phyloP scores from a whole-genome alignment of 2,329 filamentous ascomycete genomes.

The Colletotrichum karsti region DNA sequence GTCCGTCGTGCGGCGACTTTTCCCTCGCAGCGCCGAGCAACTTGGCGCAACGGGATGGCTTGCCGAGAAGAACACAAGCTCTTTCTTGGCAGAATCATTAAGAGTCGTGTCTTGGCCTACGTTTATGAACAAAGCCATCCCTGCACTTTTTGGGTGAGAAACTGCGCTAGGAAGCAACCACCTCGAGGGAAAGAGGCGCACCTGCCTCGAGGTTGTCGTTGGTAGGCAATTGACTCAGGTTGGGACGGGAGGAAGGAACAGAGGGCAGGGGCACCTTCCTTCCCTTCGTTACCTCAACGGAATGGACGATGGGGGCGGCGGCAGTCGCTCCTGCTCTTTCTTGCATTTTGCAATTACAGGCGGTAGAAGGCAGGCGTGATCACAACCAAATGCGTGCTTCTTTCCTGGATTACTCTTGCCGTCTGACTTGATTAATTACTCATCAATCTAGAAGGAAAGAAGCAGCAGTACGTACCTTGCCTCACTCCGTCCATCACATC shows the following conservation, averaged over 20 bases:
- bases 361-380: neutral
- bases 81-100: constrained; percentile 27
- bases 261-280: neutral
- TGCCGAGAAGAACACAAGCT: constrained; percentile 27
- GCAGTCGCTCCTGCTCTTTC: neutral
- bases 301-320: constrained; percentile 8
- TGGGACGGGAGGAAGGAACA: neutral
- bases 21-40: constrained; percentile 27
- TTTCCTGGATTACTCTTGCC: too few relatives aligned
- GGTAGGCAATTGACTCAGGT: neutral
- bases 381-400: neutral
- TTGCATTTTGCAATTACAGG: neutral
- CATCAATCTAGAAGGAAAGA: neutral
- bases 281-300: too few relatives aligned
- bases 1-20: constrained; percentile 24
- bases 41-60: constrained; percentile 29
- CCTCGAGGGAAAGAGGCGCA: neutral
- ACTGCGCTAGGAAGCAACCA: neutral
- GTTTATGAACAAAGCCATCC: neutral
- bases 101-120: constrained; percentile 25
- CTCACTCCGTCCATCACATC: neutral
- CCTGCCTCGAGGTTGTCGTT: neutral
- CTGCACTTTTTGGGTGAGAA: neutral
- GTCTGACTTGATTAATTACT: neutral
- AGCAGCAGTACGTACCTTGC: neutral